These are phyloP conservation scores for Aspergillus novofumigatus DNA, from an alignment of 2,329 filamentous ascomycete species.

Conservation along the genomic window DNA sequence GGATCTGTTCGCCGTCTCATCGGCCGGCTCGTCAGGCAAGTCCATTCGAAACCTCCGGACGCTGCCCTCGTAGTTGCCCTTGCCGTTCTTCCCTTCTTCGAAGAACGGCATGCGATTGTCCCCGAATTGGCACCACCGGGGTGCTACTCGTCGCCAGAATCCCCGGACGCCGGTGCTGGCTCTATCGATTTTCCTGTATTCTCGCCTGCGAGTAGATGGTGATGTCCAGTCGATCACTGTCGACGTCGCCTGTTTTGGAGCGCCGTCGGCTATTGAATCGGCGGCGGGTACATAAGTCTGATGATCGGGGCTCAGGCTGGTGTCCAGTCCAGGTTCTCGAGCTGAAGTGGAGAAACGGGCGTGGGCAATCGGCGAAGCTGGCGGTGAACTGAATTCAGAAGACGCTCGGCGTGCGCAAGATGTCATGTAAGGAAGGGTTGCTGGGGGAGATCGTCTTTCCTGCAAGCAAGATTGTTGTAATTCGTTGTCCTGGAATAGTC, in stretches of 20 bases:
- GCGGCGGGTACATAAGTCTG: background rate
- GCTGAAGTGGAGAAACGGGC: conserved; percentile 7
- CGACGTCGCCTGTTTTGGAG: conserved; percentile 23
- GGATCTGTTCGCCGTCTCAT: background rate
- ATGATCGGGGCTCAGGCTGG: background rate
- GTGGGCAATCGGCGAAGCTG: conserved; percentile 10
- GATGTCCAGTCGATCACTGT: conserved; percentile 47
- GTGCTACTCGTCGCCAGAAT: conserved; percentile 39
- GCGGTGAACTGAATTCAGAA: conserved; percentile 14
- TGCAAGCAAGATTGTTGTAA: background rate
- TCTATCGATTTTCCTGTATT: conserved; percentile 53
- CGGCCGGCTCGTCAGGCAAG: conserved; percentile 30
- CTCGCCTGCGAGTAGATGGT: conserved; percentile 38
- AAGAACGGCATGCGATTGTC: conserved; percentile 38
- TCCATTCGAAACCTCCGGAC: conserved; percentile 45
- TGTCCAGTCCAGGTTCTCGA: background rate
- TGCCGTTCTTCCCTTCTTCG: conserved; percentile 34
- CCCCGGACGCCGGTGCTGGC: conserved; percentile 40
- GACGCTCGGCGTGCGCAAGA: conserved; percentile 5
- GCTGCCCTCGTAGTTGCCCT: conserved; percentile 40
- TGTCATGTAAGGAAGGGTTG: background rate
- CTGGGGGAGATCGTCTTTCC: conserved; percentile 4
- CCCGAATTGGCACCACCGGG: conserved; percentile 35
- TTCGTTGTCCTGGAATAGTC: conserved; percentile 32
- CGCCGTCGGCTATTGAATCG: background rate